Conservation (phyloP, 2,329 filamentous ascomycete species). For the Trichothecium roseum region DNA sequence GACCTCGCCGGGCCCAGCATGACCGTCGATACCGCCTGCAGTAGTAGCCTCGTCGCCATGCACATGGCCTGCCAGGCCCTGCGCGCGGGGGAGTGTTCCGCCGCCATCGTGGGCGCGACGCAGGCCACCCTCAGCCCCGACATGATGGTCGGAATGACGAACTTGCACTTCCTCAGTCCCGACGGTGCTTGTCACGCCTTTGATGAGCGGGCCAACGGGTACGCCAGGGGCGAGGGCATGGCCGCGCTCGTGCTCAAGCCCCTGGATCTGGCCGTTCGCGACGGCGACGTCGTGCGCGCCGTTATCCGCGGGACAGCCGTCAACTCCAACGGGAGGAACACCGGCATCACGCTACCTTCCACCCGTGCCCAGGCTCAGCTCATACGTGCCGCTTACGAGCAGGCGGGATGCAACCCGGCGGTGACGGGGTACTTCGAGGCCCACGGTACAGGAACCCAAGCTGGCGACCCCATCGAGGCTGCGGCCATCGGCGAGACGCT, state of each 20-base stretch:
- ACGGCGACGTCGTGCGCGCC: constrained; percentile 24
- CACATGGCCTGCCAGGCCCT: constrained; percentile 20
- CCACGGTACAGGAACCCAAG: constrained; percentile 39
- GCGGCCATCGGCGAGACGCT: constrained; percentile 19
- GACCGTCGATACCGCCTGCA: constrained; percentile 25
- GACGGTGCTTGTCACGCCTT: constrained; percentile 8
- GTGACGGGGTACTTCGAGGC: constrained; percentile 34
- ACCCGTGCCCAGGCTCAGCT: constrained; percentile 19
- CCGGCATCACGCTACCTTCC: constrained; percentile 29
- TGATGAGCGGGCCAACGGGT: constrained; percentile 23
- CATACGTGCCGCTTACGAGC: constrained; percentile 27
- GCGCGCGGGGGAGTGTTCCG: constrained; percentile 28
- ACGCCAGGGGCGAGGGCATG: constrained; percentile 33
- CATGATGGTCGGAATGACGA: too few species aligned
- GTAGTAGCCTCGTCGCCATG: constrained; percentile 19
- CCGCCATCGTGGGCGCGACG: too few species aligned
- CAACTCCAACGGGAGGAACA: constrained; percentile 27
- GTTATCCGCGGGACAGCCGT: constrained; percentile 19
- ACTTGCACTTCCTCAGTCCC: not conserved
- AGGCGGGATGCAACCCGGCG: constrained; percentile 20
- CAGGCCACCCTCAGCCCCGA: too few species aligned
- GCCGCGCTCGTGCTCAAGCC: constrained; percentile 25
- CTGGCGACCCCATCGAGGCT: constrained; percentile 29
- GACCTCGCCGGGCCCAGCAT: constrained; percentile 23
- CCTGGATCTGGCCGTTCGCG: constrained; percentile 25